Evolutionary conservation across 2,329 filamentous ascomycete genomes (phyloP), one percentile per base, ranked within the genome.

Genomic region (Penicillium hordei): DNA sequence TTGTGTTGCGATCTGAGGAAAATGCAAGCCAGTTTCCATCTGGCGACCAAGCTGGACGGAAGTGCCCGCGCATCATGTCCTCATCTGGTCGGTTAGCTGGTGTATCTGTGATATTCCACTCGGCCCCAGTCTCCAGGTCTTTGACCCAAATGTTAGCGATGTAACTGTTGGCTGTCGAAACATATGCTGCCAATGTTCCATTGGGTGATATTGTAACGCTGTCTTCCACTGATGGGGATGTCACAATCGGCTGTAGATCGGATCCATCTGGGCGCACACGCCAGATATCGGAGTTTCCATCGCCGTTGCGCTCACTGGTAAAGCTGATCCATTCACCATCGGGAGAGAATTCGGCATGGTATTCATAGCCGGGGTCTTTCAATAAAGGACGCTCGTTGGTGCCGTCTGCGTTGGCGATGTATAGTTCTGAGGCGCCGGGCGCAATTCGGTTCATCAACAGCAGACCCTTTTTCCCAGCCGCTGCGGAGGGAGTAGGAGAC

Each of bases 251-350:
- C 53, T 76, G 64, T 6, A 79, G 54, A 0, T 66, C 72, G 0
- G 72, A 69, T 1, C 77, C 76, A 52, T 79, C 69, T 1, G 66
- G 23, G 1, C 65, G 68, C 23, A 74, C 64, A 5, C 74, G 72
- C 58, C 77, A 79, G 21, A 79, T 64, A 59, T 79, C 76, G 1
- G 74, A 71, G 25, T 79, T 70, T 2, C 76, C 77, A 49, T 77
- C 75, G 10, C 69, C 76, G 34, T 66, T 68, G 2, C 75, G 72
- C 63, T 79, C 76, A 19, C 65, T 70, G 3, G 74, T 79, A 58
- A 79, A 79, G 4, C 68, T 69, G 42, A 78, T 71, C 70, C 72
- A 76, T 59, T 77, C 43, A 5, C 75, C 72, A 46, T 77, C 76
- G 0, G 72, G 66, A 1, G 75, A 77, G 55, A 72, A 79, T 4